These are phyloP conservation scores for Botrytis tulipae DNA, from an alignment of 2,329 filamentous ascomycete species.

Conservation along the genomic window DNA sequence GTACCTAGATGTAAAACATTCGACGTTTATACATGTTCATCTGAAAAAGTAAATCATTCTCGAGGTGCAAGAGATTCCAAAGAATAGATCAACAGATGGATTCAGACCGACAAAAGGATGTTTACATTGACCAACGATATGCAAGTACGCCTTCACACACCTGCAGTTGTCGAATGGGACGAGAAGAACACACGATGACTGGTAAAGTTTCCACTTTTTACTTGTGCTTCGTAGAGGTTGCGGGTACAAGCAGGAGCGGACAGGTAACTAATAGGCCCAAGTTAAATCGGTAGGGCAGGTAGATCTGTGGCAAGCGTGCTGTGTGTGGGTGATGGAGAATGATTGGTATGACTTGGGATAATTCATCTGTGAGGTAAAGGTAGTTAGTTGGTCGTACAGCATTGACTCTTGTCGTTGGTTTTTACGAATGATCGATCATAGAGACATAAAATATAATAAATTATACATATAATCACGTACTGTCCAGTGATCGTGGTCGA, in stretches of 20 bases:
- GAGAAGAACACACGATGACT: constrained; percentile 10
- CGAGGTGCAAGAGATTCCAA: not conserved
- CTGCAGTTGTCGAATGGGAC: constrained; percentile 6
- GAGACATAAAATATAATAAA: too few relatives aligned
- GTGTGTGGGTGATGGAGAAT: not conserved
- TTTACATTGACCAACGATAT: constrained; percentile 9
- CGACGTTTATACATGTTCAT: constrained; percentile 2
- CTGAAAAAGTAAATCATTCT: not conserved
- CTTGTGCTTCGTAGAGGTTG: not conserved
- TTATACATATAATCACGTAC: not conserved
- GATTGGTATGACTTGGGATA: constrained; percentile 2
- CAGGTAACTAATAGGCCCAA: constrained; percentile 14
- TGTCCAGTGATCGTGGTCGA: not conserved
- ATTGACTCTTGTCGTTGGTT: not conserved
- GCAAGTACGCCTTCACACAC: constrained; percentile 5
- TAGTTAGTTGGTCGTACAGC: not conserved
- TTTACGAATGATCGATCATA: not conserved
- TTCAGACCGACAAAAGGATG: not conserved
- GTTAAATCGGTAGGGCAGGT: constrained; percentile 14
- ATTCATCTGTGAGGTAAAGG: not conserved
- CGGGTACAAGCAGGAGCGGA: constrained; percentile 12
- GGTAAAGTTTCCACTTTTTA: constrained; percentile 1
- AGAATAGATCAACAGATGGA: not conserved
- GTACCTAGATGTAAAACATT: not conserved
- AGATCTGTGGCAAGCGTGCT: constrained; percentile 9